Percentiles rank a stretch among this genome's conserved stretches.
These are phyloP conservation scores for Colletotrichum scovillei DNA, from an alignment of 2,329 filamentous ascomycete genomes.

Conservation along the genomic window DNA sequence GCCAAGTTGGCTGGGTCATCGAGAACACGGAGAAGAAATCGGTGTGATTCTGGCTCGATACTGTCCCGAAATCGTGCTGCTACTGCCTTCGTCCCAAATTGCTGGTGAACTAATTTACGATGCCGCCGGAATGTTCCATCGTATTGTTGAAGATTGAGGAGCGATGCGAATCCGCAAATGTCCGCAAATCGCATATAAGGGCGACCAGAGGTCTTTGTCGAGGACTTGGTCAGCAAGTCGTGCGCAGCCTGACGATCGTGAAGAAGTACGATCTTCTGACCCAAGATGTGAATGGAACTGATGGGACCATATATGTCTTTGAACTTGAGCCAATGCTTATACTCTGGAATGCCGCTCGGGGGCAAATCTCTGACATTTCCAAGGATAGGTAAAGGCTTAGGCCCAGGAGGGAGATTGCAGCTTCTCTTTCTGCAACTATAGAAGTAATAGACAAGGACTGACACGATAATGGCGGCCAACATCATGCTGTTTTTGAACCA, in stretches of 20 bases:
- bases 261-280: conserved; percentile 53
- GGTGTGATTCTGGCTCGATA: conserved; percentile 55
- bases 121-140: conserved; percentile 48
- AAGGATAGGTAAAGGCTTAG: conserved; percentile 50
- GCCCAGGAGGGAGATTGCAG: conserved; percentile 39
- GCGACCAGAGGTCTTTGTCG: conserved; percentile 47
- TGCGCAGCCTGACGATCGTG: conserved; percentile 47
- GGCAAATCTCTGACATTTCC: conserved; percentile 60
- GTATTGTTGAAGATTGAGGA: conserved; percentile 47
- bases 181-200: conserved; percentile 45
- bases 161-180: conserved; percentile 53
- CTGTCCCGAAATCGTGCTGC: conserved; percentile 51
- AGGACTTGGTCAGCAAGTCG: conserved; percentile 51
- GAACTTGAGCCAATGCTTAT: conserved; percentile 47
- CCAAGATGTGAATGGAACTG: conserved; percentile 49
- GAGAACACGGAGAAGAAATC: conserved; percentile 55
- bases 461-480: neutral
- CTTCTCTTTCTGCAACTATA: neutral
- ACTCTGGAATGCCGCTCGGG: conserved; percentile 42
- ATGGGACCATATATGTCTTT: conserved; percentile 46
- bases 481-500: neutral
- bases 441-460: neutral
- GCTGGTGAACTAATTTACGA: conserved; percentile 55
- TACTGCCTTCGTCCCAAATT: conserved; percentile 54
- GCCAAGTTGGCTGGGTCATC: conserved; percentile 50